Evolutionary conservation across 2,329 filamentous ascomycete genomes (phyloP), one percentile per base, ranked within the genome.

Genomic region (Pseudopyrenochaeta lycopersici): DNA sequence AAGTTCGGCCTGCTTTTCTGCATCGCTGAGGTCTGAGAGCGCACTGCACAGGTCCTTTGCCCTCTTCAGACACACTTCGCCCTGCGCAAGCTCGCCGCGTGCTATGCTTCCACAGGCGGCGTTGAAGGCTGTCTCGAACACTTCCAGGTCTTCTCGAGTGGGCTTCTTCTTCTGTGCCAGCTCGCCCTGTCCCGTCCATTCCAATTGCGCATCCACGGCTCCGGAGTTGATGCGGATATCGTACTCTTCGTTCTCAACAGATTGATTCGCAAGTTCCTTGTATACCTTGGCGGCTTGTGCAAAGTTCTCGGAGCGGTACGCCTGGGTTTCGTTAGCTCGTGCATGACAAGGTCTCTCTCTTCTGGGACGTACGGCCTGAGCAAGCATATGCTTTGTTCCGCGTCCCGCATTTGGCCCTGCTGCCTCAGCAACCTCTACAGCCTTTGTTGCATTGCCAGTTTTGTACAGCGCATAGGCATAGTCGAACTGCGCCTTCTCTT

Each of bases 381-480:
- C 85, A 58, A 87, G 82, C 23, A 88, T 78, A 74, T 88, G 86
- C 59, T 77, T 79, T 55, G 82, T 80, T 32, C 84, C 85, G 64
- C 85, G 78, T 10, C 75, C 73, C 41, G 69, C 63, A 20, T 49
- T 46, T 33, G 54, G 21, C 11, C 54, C 71, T 23, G 72, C 68
- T 4, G 67, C 70, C 10, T 78, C 75, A 20, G 84, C 82, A 23
- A 85, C 70, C 23, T 81, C 74, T 21, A 84, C 81, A 17, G 91
- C 90, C 51, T 88, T 87, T 17, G 83, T 79, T 1, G 91, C 82
- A 60, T 87, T 82, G 20, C 90, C 90, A 0, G 85, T 84, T 79
- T 93, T 95, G 78, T 95, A 96, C 17, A 93, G 82, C n/a, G 90
- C 88, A 78, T 96, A 96, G 2, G 89, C 85, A 71, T 88, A 88